Percentiles rank a stretch among this genome's conserved stretches.
These are phyloP conservation scores for Populus hybrid DNA, from an alignment of 441 rosid species.

Conservation along the genomic window DNA sequence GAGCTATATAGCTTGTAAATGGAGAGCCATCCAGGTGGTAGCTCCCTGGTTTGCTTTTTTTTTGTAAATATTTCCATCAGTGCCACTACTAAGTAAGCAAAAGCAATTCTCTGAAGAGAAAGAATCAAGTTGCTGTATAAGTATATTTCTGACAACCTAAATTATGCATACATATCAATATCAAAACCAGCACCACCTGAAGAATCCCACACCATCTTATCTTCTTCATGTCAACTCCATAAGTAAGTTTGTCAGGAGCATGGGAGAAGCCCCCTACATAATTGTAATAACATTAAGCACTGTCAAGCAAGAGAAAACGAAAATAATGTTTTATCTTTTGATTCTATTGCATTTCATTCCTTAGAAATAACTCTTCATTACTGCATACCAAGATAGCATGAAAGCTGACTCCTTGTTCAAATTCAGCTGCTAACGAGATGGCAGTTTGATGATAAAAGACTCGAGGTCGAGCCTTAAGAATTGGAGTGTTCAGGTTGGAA, in stretches of 20 bases:
- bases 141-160: background rate
- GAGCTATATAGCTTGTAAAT: slow-evolving; percentile 50
- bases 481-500: background rate
- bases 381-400: background rate
- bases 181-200: slow-evolving; percentile 46
- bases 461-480: background rate
- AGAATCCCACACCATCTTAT: slow-evolving; percentile 87
- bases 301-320: background rate
- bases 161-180: background rate
- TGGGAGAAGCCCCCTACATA: slow-evolving; percentile 79
- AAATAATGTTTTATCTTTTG: background rate
- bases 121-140: slow-evolving; percentile 7
- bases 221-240: slow-evolving; percentile 73
- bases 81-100: slow-evolving; percentile 67
- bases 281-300: slow-evolving; percentile 8
- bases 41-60: slow-evolving; percentile 29
- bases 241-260: slow-evolving; percentile 68
- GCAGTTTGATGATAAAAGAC: background rate
- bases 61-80: slow-evolving; percentile 60
- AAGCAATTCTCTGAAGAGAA: slow-evolving; percentile 69
- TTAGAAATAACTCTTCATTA: too few relatives aligned
- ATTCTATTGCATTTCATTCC: background rate
- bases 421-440: background rate
- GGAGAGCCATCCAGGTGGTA: slow-evolving; percentile 34
- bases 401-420: background rate